These are phyloP conservation scores for Exobasidium cylindrosporum DNA, from an alignment of 1,284 basidiomycete species.

Conservation along the genomic window DNA sequence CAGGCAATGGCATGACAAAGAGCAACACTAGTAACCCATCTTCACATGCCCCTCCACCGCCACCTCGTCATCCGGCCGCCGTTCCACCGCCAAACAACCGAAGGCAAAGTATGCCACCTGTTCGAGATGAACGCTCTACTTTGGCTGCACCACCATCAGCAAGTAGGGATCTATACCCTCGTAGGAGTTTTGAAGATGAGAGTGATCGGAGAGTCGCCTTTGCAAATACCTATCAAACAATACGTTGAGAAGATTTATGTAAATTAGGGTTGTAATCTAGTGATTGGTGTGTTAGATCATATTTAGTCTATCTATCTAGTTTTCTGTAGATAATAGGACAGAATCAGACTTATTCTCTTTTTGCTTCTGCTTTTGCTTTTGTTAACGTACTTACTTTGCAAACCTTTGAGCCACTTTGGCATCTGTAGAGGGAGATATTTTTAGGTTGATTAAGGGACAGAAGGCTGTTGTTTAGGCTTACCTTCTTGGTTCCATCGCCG, in stretches of 20 bases:
- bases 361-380: too few species aligned
- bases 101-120: constrained; percentile 16
- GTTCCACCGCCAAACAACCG: constrained; percentile 14
- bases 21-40: neutral
- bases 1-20: neutral
- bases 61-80: constrained; percentile 12
- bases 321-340: too few species aligned
- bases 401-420: constrained; percentile 2
- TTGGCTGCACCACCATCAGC: constrained; percentile 13
- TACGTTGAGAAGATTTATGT: constrained; percentile 17
- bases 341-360: too few species aligned
- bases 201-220: constrained; percentile 21
- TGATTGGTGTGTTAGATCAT: too few species aligned
- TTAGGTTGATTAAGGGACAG: neutral
- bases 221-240: constrained; percentile 18
- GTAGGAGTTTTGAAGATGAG: constrained; percentile 28
- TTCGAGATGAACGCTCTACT: constrained; percentile 14
- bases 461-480: neutral
- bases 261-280: too few species aligned
- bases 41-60: constrained; percentile 14
- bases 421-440: neutral
- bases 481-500: neutral
- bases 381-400: constrained; percentile 1
- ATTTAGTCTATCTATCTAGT: too few species aligned
- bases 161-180: constrained; percentile 2